Base-by-base conservation (phyloP, 805 yeast genomes). In the Yamadazyma akitaensis region DNA sequence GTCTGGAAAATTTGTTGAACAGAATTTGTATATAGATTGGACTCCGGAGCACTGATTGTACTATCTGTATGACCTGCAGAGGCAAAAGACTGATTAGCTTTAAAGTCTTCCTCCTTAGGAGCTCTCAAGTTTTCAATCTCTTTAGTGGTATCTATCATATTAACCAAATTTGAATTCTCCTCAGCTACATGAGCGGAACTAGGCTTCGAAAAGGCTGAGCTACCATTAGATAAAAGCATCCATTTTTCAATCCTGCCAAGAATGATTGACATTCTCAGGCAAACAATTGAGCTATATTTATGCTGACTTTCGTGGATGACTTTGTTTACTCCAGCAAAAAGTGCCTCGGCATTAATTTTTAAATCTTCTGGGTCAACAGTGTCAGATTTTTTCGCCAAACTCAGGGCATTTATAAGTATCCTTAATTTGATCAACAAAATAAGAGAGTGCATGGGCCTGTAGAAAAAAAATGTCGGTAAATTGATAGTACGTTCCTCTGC, bases 361-460 rank as follows among this genome's bases (percentile, higher is more conserved):
- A 59, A 46, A 39, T 56, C 56, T 24, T 51, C 50, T 32, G 56
- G 56, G 30, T 50, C 46, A 5, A 52, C 40, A 13, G 43, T 32
- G 6, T 37, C 31, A 5, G 53, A 32, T 21, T 24, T 30, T 25
- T 52, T 38, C 5, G 52, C 39, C 18, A 73, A 57, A n/a, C 61
- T 56, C 50, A 65, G 70, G 0, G 79, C 67, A 44, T 71, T 70
- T 17, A 76, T 72, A 40, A 77, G 61, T 17, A 79, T 54, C 49
- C 77, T 62, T 1, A 78, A 68, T 43, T 80, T 63, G 16, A 77
- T 68, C 48, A 79, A 56, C 3, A 77, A 68, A 21, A 77, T 75
- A 18, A 79, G 57, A 0, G 81, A 76, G 55, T 77, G 76, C 72
- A 78, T 65, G 2, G 82, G 80, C 39, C 82, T 59, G 51, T 77